Base-by-base conservation (phyloP, 2,329 filamentous ascomycete genomes). In the Coniella vitis region DNA sequence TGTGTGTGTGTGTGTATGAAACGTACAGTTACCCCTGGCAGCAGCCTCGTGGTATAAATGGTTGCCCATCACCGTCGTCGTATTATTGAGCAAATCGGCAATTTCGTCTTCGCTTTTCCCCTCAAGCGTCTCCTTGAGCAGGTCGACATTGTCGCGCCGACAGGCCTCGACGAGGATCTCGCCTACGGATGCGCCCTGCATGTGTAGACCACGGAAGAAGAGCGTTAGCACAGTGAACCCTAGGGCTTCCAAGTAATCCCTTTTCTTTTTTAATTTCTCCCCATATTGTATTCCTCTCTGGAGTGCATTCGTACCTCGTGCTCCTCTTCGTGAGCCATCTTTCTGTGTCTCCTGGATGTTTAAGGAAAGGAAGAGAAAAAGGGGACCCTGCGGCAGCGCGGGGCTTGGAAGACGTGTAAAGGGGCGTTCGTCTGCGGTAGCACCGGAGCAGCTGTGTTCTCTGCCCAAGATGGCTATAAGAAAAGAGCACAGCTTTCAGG, bases 91-190 rank as follows among this genome's bases (percentile, higher is more conserved):
- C 57, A 95, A 82, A 44, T 78, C 66, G 31, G 90, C 83, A 53
- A 88, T 81, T 60, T 86, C 75, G 51, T 80, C 75, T 47, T 84
- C 81, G 51, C 71, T 69, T 56, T 78, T 78, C 56, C 71, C 70
- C 37, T 77, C 69, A 57, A 96, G 75, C 49, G 90, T 78, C 60
- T 93, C 84, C 59, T 79, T 70, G 49, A 97, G 81, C 53, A 97
- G 81, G 47, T 91, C 84, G 57, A 83, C 83, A 70, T 97, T 96
- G 76, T 97, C 91, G 62, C 90, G 81, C 54, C 91, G 88, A 71
- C 87, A 95, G 60, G 93, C 88, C 73, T 95, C 91, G 69, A 97
- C 81, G 59, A 97, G 79, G 61, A 87, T 79, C 72, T 97, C 91
- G 66, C 84, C 78, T 40, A 83, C 81, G 52, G 87, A 87, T 58